Base-by-base conservation (phyloP, 2,329 filamentous ascomycete genomes). In the Neonectria neomacrospora region DNA sequence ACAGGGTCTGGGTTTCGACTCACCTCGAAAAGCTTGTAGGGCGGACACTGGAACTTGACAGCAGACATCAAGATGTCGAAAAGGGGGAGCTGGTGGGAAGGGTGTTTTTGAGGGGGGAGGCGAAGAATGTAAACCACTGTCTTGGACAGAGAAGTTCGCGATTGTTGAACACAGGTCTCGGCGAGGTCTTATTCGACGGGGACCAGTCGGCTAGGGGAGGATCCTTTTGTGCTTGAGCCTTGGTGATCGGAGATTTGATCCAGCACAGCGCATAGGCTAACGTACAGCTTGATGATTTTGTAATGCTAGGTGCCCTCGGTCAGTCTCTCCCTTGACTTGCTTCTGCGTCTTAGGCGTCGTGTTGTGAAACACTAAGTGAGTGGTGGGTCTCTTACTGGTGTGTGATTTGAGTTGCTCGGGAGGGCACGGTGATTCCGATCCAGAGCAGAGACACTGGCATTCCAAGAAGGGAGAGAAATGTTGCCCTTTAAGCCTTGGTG, bases 1-100 rank as follows among this genome's bases (percentile, higher is more conserved):
- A 73, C 74, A 76, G 65, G 64, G 73, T 78, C 72, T 74, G 63
- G 68, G 71, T 69, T 73, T 68, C 66, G 77, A 85, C 86, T 85
- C 76, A 88, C 85, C 81, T 88, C 84, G 76, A 84, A 87, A 77
- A 85, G 80, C 80, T 86, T 86, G 78, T 86, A 87, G 69, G 82
- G 76, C 73, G 82, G 79, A 74, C 82, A 83, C 72, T 83, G 82
- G 75, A 85, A 85, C 80, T 86, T 87, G 75, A 79, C 77, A 76
- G 81, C 75, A 83, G 85, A 88, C 86, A 88, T 88, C 78, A 86
- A 85, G 79, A 80, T 80, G 78, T 79, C 73, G 74, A 73, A 66
- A 71, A 75, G 69, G 73, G 72, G 71, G 74, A 64, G 69, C 66
- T 67, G 71, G 65, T 74, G 70, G 71, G 73, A 74, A 75, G 78